Evolutionary conservation across 345 rosid species (phyloP).

Genomic region (Salix brachista): DNA sequence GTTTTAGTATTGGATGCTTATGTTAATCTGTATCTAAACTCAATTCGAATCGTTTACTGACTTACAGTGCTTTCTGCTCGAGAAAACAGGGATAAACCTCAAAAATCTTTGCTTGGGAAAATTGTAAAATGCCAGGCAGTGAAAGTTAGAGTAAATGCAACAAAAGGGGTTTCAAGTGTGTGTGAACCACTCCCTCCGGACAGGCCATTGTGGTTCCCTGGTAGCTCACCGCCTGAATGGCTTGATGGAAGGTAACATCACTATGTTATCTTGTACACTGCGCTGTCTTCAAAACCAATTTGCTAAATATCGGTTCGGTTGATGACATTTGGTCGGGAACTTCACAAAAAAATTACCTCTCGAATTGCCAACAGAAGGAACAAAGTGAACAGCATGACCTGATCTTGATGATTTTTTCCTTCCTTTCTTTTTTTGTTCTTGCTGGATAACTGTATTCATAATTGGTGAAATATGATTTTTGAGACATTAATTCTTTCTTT

Average conservation of each 20-base stretch:
- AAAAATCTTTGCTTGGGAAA: conserved; percentile 7
- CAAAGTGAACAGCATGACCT: too few species aligned
- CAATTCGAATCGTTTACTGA: neutral
- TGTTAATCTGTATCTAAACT: neutral
- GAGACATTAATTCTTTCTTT: conserved; percentile 13
- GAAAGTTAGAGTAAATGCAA: conserved; percentile 39
- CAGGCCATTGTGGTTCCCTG: conserved; percentile 94
- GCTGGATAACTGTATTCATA: too few species aligned
- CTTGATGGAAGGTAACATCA: conserved; percentile 72
- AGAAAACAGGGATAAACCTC: conserved; percentile 18
- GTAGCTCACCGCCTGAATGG: conserved; percentile 81
- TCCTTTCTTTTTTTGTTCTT: too few species aligned
- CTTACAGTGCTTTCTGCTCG: neutral
- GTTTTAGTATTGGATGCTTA: neutral
- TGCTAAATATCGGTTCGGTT: neutral
- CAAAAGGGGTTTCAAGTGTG: conserved; percentile 75
- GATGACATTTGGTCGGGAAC: neutral
- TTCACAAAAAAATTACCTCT: neutral
- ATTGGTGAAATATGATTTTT: too few species aligned
- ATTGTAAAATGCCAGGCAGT: neutral
- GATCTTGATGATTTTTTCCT: too few species aligned
- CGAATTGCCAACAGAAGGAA: too few species aligned
- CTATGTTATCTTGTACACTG: too few species aligned
- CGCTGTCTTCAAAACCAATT: neutral
- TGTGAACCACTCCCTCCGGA: conserved; percentile 95